Evolutionary conservation across 805 yeast species (phyloP).

Genomic region (Candida qinlingensis): DNA sequence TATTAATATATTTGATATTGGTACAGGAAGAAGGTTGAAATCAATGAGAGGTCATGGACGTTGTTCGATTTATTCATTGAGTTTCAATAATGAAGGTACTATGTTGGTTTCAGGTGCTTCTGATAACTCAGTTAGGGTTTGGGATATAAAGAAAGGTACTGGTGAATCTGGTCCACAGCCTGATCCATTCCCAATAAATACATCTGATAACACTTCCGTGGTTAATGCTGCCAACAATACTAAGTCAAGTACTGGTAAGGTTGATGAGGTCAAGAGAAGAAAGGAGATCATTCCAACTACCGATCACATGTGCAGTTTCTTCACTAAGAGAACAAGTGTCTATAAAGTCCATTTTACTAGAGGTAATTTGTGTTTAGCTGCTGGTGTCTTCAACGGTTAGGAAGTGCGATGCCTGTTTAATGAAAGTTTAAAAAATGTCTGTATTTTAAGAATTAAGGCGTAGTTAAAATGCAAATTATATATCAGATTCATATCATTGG

Average conservation of each 20-base stretch:
- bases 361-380: slow-evolving; percentile 86
- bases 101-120: slow-evolving; percentile 89
- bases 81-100: slow-evolving; percentile 83
- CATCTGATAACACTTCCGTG: slow-evolving; percentile 29
- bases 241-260: slow-evolving; percentile 28
- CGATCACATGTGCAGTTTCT: slow-evolving; percentile 90
- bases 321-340: slow-evolving; percentile 91
- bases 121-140: slow-evolving; percentile 87
- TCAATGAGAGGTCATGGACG: slow-evolving; percentile 94
- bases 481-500: slow-evolving; percentile 36
- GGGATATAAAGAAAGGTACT: slow-evolving; percentile 91
- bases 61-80: slow-evolving; percentile 75
- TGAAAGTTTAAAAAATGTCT: neutral
- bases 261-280: slow-evolving; percentile 46
- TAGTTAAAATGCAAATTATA: neutral
- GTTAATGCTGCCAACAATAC: slow-evolving; percentile 14
- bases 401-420: neutral
- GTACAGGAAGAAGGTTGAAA: slow-evolving; percentile 83
- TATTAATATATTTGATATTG: slow-evolving; percentile 90
- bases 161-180: slow-evolving; percentile 74
- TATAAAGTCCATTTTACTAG: slow-evolving; percentile 90
- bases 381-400: slow-evolving; percentile 63
- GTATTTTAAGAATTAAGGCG: neutral
- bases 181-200: slow-evolving; percentile 50
- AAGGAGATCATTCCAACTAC: slow-evolving; percentile 74